Conservation (phyloP, 371 early-diverging fungal species). For the Mucor irregularis region DNA sequence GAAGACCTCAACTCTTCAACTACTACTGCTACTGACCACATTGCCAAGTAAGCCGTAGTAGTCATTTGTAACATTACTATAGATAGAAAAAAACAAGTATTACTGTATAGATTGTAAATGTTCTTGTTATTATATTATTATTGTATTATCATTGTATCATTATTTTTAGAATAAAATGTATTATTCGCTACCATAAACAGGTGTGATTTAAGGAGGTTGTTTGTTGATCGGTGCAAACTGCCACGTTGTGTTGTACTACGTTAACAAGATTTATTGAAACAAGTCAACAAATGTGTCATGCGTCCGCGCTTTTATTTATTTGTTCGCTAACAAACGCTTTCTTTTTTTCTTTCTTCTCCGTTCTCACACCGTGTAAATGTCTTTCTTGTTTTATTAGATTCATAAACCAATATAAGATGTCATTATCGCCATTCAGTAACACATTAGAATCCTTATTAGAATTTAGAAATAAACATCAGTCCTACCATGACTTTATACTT, state of each 20-base stretch:
- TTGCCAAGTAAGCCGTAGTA: too few species aligned
- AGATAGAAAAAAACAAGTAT: not conserved
- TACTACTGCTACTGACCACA: not conserved
- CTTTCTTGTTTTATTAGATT: conserved; percentile 1
- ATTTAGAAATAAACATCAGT: conserved; percentile 11
- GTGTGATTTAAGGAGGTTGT: conserved; percentile 5
- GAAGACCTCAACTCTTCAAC: not conserved
- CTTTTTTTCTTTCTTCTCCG: not conserved
- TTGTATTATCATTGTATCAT: not conserved
- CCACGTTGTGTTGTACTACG: conserved; percentile 3
- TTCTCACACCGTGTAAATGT: too few species aligned
- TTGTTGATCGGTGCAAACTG: conserved; percentile 5
- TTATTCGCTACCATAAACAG: too few species aligned
- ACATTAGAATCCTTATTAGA: conserved; percentile 34
- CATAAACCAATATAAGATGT: not conserved
- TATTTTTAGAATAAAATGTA: not conserved
- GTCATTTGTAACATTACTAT: too few species aligned
- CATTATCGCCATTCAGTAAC: conserved; percentile 1
- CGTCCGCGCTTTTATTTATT: not conserved
- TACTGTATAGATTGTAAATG: too few species aligned
- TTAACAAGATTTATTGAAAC: not conserved
- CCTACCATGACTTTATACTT: conserved; percentile 26
- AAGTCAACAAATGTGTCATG: not conserved
- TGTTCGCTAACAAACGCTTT: not conserved
- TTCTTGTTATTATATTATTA: too few species aligned